These are phyloP conservation scores for Linum usitatissimum DNA, from an alignment of 345 rosid genomes.

Conservation along the genomic window DNA sequence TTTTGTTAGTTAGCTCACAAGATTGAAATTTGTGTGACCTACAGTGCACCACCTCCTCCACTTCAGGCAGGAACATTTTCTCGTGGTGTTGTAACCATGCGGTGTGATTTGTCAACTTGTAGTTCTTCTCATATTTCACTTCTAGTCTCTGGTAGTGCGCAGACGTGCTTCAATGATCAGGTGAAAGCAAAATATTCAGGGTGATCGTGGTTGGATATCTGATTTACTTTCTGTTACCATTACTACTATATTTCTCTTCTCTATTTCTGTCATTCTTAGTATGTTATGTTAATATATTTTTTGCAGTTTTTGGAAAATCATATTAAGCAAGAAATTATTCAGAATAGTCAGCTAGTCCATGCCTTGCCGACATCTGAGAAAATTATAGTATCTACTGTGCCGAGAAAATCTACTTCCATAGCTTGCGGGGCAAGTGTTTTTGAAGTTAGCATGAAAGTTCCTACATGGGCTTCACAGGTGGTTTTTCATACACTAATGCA, in stretches of 20 bases:
- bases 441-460: conserved; percentile 90
- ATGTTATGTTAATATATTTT: conserved; percentile 4
- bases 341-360: conserved; percentile 68
- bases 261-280: neutral
- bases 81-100: conserved; percentile 98
- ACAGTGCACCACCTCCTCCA: conserved; percentile 99
- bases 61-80: conserved; percentile 98
- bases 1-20: conserved; percentile 3
- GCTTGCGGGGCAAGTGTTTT: conserved; percentile 93
- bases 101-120: conserved; percentile 90
- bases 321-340: conserved; percentile 79
- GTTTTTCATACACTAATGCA: neutral
- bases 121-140: conserved; percentile 84
- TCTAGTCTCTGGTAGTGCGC: conserved; percentile 94
- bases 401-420: conserved; percentile 81
- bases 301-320: conserved; percentile 88
- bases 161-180: conserved; percentile 97
- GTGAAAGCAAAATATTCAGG: conserved; percentile 28
- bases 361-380: conserved; percentile 47
- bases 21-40: conserved; percentile 16
- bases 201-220: neutral
- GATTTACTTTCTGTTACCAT: conserved; percentile 6
- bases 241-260: conserved; percentile 1
- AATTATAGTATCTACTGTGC: conserved; percentile 45
- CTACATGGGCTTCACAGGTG: conserved; percentile 98